Base-by-base conservation (phyloP, 202 grass and related monocot genomes). In the Panicum hallii region DNA sequence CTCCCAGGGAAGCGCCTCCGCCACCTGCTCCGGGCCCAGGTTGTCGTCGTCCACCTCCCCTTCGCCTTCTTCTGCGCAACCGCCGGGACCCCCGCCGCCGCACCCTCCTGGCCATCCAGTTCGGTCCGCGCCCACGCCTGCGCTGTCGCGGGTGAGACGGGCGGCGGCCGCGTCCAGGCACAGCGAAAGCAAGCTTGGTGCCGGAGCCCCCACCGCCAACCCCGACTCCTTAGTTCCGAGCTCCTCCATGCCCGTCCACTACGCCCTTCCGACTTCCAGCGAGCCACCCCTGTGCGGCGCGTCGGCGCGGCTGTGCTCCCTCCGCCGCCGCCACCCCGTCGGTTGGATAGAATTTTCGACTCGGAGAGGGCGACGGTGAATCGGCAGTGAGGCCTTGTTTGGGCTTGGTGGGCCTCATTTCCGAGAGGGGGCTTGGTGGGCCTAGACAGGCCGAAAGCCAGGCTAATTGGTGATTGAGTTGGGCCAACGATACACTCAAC, bases 1-100 rank as follows among this genome's bases (percentile, higher is more conserved):
- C 77, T 96, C 91, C 62, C 89, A 87, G 0, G 93, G 93, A 62
- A 99, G 91, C 57, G 82, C 86, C 71, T 86, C 82, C 68, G 88
- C 87, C 45, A 92, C 86, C 83, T 83, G 63, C 86, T 85, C 83
- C 73, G 80, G 28, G 3, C 15, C 23, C 54, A 80, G 63, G 34
- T 28, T 12, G 10, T 52, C 36, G 1, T 80, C 70, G 1, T 65
- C 48, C n/a, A 49, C 36, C 65, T 75, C 78, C 30, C 42, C 57
- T 44, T 14, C 64, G 4, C 45, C 23, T 41, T 72, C 77, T n/a
- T 62, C 32, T 15, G 15, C 45, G 16, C 56, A 11, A 16, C 70
- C 54, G 11, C 40, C 64, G 3, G 60, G 75, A 77, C 43, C 67
- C 22, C 40, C 20, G n/a, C 26, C 20, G 11, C 74, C 4, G 4